Base-by-base conservation (phyloP, 352 stramenopile genomes). In the Elongisporangium prolatum region DNA sequence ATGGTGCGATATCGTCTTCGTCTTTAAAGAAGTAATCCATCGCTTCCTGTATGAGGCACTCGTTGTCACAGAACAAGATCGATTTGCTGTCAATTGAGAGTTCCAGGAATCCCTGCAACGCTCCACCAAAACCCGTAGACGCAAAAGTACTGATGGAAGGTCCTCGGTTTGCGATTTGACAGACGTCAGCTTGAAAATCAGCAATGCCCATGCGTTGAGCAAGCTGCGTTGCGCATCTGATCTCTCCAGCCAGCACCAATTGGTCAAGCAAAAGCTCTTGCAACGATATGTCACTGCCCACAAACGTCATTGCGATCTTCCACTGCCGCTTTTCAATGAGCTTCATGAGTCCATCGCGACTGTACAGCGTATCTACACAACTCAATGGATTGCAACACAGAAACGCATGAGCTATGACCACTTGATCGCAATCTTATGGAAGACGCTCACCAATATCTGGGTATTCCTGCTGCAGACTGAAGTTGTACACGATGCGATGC, bases 301-400 rank as follows among this genome's bases (percentile, higher is more conserved):
- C 77, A 60, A 88, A 90, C n/a, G 77, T 75, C 17, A 84, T 58
- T n/a, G 80, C 80, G 51, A 90, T 70, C 21, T 81, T 65, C 80
- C 80, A 90, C 22, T 73, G 74, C 38, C 80, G 73, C 53, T 83
- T 81, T 52, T 87, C 75, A 20, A 88, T 80, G 24, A 90, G 70
- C 57, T 84, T 85, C 54, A 86, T 63, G 28, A 90, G 47, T 6
- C 72, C 69, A 59, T 88, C 80, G 20, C 79, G 75, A 24, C 68
- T 84, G 54, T 88, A 90, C 21, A 88, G 56, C 25, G 74, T 58
- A 47, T 90, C 74, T 72, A 24, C 1, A 49, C 18, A 51, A 21
- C 21, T 24, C 10, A 8, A 62, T 18, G 22, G 17, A n/a, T 53
- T 21, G 7, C 24, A 56, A 1, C n/a, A 24, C 4, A 24, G 8